A percentile compares a stretch with the other conserved stretches of the same genome.
phyloP scores from a whole-genome alignment of 345 rosid species.

The Rhizophora apiculata region DNA sequence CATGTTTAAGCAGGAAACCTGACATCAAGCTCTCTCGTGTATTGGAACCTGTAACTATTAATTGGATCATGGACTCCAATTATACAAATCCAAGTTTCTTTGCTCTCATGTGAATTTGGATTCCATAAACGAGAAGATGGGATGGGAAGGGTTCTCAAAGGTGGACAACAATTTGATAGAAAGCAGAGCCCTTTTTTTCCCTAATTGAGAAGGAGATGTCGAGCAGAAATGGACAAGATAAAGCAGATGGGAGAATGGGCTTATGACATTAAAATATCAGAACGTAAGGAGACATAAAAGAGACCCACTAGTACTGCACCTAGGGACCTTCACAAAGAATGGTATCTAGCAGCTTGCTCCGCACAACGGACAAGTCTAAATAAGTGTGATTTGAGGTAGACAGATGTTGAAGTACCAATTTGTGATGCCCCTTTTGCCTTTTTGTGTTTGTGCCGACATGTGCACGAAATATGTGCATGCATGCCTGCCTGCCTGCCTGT shows the following conservation, averaged over 20 bases:
- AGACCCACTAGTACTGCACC: not conserved
- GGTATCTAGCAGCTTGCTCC: too few species aligned
- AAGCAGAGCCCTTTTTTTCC: conserved; percentile 9
- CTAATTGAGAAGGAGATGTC: conserved; percentile 40
- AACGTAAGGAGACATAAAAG: conserved; percentile 14
- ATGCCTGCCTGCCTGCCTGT: conserved; percentile 11
- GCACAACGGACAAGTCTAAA: too few species aligned
- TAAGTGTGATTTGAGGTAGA: not conserved
- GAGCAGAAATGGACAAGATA: conserved; percentile 37
- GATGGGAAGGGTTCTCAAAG: conserved; percentile 7
- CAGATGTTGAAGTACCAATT: conserved; percentile 31
- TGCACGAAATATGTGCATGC: conserved; percentile 1
- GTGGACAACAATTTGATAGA: conserved; percentile 23
- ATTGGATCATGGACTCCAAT: not conserved
- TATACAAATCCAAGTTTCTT: not conserved
- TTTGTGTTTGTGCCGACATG: conserved; percentile 3
- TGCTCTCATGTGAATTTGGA: conserved; percentile 34
- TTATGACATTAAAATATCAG: conserved; percentile 23
- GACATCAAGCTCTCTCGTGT: too few species aligned
- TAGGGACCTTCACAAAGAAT: not conserved
- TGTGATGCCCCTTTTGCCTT: conserved; percentile 11
- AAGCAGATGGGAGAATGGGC: conserved; percentile 20
- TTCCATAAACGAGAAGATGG: conserved; percentile 25
- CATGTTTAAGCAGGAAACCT: too few species aligned
- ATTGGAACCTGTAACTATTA: too few species aligned